Conservation (phyloP, 352 stramenopile species). For the Phytophthora idaei region DNA sequence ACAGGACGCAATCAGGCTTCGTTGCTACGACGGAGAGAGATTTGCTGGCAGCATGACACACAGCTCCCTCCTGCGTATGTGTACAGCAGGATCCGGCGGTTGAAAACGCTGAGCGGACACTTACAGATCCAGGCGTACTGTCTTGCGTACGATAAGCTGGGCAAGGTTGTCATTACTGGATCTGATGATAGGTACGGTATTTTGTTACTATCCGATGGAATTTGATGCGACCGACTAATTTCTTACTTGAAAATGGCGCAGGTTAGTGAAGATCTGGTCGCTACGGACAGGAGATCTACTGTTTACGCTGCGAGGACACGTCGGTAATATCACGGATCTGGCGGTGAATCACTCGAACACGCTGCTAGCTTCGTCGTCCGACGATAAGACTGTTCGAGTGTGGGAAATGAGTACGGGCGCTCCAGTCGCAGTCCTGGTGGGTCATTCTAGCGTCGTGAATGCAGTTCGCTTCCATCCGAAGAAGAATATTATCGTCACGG, state of each 20-base stretch:
- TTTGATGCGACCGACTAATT: conserved; percentile 9
- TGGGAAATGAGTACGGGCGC: conserved; percentile 88
- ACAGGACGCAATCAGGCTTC: conserved; percentile 68
- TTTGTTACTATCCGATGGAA: neutral
- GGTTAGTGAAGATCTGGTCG: conserved; percentile 97
- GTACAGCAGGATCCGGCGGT: conserved; percentile 76
- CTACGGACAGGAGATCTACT: conserved; percentile 81
- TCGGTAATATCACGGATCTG: conserved; percentile 91
- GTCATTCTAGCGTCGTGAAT: conserved; percentile 88
- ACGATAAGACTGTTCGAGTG: conserved; percentile 89
- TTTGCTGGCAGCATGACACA: conserved; percentile 36
- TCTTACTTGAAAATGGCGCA: conserved; percentile 30
- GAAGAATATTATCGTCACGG: conserved; percentile 90
- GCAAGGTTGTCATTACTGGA: conserved; percentile 96
- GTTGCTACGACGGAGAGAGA: conserved; percentile 55
- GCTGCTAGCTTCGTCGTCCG: conserved; percentile 84
- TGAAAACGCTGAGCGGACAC: conserved; percentile 93
- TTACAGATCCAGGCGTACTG: conserved; percentile 95
- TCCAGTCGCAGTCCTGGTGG: conserved; percentile 84
- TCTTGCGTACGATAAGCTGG: conserved; percentile 95
- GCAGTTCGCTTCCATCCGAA: conserved; percentile 87
- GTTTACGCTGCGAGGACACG: conserved; percentile 85
- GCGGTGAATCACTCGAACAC: conserved; percentile 86
- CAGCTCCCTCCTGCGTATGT: conserved; percentile 61
- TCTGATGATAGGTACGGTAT: conserved; percentile 92